Conservation (phyloP, 2,329 filamentous ascomycete genomes). For the Talaromyces sp. region DNA sequence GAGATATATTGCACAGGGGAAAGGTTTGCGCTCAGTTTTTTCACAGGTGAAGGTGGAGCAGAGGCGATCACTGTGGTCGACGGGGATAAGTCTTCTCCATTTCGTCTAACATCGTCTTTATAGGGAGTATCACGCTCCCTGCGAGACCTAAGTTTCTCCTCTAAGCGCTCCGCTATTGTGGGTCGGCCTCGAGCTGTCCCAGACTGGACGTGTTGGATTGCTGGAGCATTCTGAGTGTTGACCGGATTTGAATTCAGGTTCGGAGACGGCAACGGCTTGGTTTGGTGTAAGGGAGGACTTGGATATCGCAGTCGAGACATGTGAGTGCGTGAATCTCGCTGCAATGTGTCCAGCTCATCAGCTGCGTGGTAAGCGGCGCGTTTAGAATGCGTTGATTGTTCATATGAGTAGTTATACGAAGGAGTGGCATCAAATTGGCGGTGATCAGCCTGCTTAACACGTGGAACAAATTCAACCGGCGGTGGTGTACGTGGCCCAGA, state of each 20-base stretch:
- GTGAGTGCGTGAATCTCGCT: neutral
- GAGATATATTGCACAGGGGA: conserved; percentile 8
- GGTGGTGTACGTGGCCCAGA: conserved; percentile 25
- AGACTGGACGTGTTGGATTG: neutral
- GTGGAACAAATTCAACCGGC: neutral
- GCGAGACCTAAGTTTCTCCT: conserved; percentile 30
- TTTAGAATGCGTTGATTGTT: neutral
- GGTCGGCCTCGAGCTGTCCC: neutral
- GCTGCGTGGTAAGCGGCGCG: neutral
- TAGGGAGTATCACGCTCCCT: conserved; percentile 18
- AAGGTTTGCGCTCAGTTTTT: neutral
- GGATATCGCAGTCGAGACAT: conserved; percentile 8
- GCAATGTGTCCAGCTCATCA: conserved; percentile 4
- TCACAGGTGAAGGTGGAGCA: neutral
- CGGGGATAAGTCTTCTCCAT: neutral
- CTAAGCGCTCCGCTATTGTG: conserved; percentile 29
- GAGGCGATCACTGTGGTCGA: neutral
- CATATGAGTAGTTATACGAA: neutral
- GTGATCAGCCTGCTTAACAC: neutral
- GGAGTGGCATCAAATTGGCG: neutral
- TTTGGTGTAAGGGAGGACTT: neutral
- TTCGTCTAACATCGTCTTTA: neutral
- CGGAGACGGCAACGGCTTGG: conserved; percentile 1
- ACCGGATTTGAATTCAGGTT: neutral
- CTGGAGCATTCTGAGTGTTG: neutral